Evolutionary conservation across 2,329 filamentous ascomycete genomes (phyloP), one percentile per base, ranked within the genome.

Genomic region (Xylaria sp.): DNA sequence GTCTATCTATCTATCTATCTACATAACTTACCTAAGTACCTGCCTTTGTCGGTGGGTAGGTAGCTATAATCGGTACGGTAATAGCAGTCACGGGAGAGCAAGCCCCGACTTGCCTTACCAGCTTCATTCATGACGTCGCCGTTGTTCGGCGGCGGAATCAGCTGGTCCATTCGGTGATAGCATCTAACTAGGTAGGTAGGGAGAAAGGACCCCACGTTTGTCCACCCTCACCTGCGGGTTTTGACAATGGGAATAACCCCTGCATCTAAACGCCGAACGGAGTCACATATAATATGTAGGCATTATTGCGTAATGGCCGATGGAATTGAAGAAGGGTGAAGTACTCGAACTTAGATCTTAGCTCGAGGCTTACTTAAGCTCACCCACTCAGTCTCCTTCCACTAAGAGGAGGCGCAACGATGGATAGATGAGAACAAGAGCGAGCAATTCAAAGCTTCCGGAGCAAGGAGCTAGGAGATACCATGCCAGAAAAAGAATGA

Each of bases 401-500:
- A 36, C 33, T 9, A 36, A 36, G 33, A 36, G 10, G 33, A 36
- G 33, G 33, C 33, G 33, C 33, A 36, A 36, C 33, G 33, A 10
- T 36, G 9, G 33, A 36, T 7, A 36, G 7, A 9, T 36, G 10
- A 7, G 10, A 36, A 36, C 6, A 36, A 36, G 33, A 36, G 5
- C 33, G 33, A 36, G 33, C 33, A 36, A 10, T 86, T 66, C 92
- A 92, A 63, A 92, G 82, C 60, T 88, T 87, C 75, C 94, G 91
- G 67, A 98, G 89, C 78, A 56, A 92, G 86, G n/a, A 94, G 92
- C 75, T 88, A 89, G 86, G 98, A 97, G 73, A 91, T 89, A 59
- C 89, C 82, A 79, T 97, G 92, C 76, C 88, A 89, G 64, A 94
- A 97, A 52, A 98, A 87, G 43, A 95, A 95, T 28, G 97, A 36